A percentile compares a stretch with the other conserved stretches of the same genome.
phyloP scores from a whole-genome alignment of 352 stramenopile species.

The Peronospora farinosa region DNA sequence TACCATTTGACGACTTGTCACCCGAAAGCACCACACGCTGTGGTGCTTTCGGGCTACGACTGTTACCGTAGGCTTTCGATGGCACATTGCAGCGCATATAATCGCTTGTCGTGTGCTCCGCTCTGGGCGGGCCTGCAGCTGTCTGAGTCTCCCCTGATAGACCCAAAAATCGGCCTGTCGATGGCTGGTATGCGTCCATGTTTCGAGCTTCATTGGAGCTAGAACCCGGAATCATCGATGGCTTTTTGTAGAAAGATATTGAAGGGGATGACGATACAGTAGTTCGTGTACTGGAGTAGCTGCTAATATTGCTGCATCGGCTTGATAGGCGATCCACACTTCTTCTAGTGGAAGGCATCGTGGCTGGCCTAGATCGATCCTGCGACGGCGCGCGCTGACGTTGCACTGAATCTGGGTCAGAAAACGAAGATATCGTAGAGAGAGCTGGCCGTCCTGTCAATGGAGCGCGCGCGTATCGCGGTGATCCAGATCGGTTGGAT shows the following conservation, averaged over 20 bases:
- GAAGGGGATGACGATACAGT: conserved; percentile 22
- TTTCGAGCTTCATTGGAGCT: conserved; percentile 1
- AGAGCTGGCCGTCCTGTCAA: conserved; percentile 12
- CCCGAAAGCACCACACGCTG: neutral
- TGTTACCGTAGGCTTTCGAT: conserved; percentile 6
- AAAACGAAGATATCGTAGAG: conserved; percentile 26
- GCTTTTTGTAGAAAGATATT: conserved; percentile 12
- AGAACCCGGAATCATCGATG: conserved; percentile 10
- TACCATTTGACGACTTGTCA: conserved; percentile 8
- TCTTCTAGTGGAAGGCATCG: conserved; percentile 7
- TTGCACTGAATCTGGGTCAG: conserved; percentile 12
- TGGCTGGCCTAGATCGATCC: conserved; percentile 14
- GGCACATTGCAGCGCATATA: conserved; percentile 10
- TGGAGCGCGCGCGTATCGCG: conserved; percentile 11
- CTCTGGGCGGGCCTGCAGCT: conserved; percentile 1
- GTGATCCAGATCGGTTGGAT: conserved; percentile 21
- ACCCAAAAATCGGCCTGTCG: conserved; percentile 4
- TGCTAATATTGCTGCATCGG: conserved; percentile 23
- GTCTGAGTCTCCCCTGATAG: conserved; percentile 15
- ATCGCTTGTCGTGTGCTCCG: conserved; percentile 17
- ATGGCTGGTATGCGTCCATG: conserved; percentile 13
- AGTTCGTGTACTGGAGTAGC: conserved; percentile 18
- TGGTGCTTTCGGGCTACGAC: conserved; percentile 1
- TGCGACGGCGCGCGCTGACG: conserved; percentile 13
- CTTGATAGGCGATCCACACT: conserved; percentile 10